Base-by-base conservation (phyloP, 2,329 filamentous ascomycete species). In the Trichoderma cornu-damae region DNA sequence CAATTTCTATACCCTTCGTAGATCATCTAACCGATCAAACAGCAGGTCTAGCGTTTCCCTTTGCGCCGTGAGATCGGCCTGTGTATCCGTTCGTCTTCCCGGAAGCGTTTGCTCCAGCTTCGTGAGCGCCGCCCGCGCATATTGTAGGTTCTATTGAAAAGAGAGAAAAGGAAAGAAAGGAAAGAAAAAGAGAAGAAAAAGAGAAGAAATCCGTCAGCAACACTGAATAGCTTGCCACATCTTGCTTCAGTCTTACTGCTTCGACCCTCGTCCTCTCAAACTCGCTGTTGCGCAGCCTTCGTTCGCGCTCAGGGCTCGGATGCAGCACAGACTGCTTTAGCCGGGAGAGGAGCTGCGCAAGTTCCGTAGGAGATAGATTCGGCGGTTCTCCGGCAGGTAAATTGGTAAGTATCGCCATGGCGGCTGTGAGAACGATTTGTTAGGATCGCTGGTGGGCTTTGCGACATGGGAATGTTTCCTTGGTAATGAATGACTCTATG, bases 91-190 rank as follows among this genome's bases (percentile, higher is more conserved):
- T 63, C 83, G 81, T 59, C 80, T 81, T 4, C 77, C 69, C 57
- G 80, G 71, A 5, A 83, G 79, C 63, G 88, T 83, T 64, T 89
- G 87, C 68, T 91, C 89, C 40, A 90, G 79, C 59, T 80, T 84
- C 18, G 86, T 80, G 57, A 92, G 81, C 28, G 89, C 78, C 0
- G 78, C 79, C 38, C 85, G 83, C 18, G 89, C 88, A 68, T 88
- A 83, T 63, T 88, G 82, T 60, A 93, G 76, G 65, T 90, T 92
- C 83, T 89, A 61, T 14, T n/a, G n/a, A n/a, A n/a, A n/a, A n/a
- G n/a, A n/a, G n/a, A n/a, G n/a, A n/a, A n/a, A n/a, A n/a, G n/a
- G n/a, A n/a, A n/a, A n/a, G n/a, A n/a, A n/a, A n/a, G n/a, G n/a
- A n/a, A n/a, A n/a, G n/a, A n/a, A n/a, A n/a, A n/a, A n/a, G n/a